These are phyloP conservation scores for Hysterium pulicare DNA, from an alignment of 2,329 filamentous ascomycete species.

Conservation along the genomic window DNA sequence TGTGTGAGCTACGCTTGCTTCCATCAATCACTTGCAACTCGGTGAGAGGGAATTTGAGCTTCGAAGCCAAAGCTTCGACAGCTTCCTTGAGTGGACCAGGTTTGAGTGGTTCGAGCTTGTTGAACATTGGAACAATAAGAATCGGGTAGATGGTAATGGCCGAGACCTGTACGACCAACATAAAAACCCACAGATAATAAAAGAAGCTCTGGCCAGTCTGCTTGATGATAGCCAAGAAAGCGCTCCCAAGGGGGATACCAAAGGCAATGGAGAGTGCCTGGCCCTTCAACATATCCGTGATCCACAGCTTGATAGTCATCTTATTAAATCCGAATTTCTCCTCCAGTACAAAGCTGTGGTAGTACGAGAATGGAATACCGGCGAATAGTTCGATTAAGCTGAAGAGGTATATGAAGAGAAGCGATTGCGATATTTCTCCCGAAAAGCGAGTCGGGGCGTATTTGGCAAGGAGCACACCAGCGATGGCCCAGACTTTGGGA, in stretches of 20 bases:
- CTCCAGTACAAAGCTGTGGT: constrained; percentile 93
- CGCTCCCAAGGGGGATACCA: constrained; percentile 83
- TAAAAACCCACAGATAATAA: constrained; percentile 96
- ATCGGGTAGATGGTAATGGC: constrained; percentile 96
- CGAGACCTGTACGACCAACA: constrained; percentile 83
- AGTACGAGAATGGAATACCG: constrained; percentile 77
- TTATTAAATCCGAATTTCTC: constrained; percentile 99
- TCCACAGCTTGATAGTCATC: constrained; percentile 83
- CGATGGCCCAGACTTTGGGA: constrained; percentile 83
- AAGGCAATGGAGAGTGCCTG: constrained; percentile 77
- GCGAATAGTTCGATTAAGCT: constrained; percentile 76
- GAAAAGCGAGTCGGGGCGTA: constrained; percentile 76
- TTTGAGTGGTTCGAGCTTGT: constrained; percentile 91
- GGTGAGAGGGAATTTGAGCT: constrained; percentile 84
- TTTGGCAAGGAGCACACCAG: constrained; percentile 68
- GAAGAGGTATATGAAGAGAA: constrained; percentile 87
- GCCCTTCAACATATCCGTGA: constrained; percentile 88
- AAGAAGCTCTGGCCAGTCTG: constrained; percentile 94
- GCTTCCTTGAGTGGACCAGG: constrained; percentile 82
- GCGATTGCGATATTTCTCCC: constrained; percentile 90
- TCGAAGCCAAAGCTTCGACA: constrained; percentile 78
- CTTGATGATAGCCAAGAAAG: constrained; percentile 90
- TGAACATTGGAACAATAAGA: constrained; percentile 91
- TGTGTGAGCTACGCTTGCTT: constrained; percentile 82
- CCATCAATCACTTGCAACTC: constrained; percentile 95